Percentiles rank a stretch among this genome's conserved stretches.
These are phyloP conservation scores for Backusella mclennaniae DNA, from an alignment of 192 early-diverging fungal genomes.

Conservation along the genomic window DNA sequence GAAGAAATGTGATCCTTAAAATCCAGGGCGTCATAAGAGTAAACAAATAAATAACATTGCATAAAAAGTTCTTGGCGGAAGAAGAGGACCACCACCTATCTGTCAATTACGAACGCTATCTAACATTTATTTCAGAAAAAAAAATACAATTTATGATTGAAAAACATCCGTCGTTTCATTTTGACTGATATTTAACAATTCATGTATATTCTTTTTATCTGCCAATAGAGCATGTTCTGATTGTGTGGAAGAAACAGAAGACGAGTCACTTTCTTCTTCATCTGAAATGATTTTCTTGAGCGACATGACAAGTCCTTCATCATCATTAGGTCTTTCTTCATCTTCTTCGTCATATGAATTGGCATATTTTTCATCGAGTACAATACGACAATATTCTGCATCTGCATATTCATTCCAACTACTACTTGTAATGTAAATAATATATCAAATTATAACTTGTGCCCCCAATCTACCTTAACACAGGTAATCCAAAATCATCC, in stretches of 20 bases:
- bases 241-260: neutral
- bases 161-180: neutral
- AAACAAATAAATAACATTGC: neutral
- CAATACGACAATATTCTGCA: constrained; percentile 9
- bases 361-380: constrained; percentile 5
- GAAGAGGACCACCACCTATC: neutral
- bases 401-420: constrained; percentile 15
- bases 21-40: neutral
- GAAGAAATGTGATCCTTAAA: neutral
- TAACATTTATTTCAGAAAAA: neutral
- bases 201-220: neutral
- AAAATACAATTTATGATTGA: neutral
- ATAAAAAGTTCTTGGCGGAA: neutral
- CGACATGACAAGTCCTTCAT: neutral
- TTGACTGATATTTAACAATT: neutral
- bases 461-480: neutral
- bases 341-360: constrained; percentile 1
- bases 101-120: neutral
- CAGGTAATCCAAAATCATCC: constrained; percentile 12
- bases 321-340: neutral
- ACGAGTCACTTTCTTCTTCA: constrained; percentile 8
- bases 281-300: neutral
- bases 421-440: neutral
- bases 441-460: neutral
- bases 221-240: neutral